Evolutionary conservation across 495 filamentous ascomycete species (phyloP).

Genomic region (Hypomontagnella submonticulosa): DNA sequence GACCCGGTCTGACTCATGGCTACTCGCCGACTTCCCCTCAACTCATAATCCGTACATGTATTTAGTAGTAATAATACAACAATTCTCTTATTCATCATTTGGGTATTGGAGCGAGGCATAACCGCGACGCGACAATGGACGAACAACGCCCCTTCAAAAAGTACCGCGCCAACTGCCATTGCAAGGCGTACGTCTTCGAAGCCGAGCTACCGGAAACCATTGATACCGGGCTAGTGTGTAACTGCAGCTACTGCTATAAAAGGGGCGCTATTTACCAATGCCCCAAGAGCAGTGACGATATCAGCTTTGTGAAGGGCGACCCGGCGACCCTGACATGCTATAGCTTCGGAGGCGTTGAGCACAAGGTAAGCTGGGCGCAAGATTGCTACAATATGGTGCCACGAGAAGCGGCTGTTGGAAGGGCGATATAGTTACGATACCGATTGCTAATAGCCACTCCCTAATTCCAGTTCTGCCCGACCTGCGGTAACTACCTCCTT

Average conservation of each 20-base stretch:
- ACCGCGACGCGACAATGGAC: constrained; percentile 6
- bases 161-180: constrained; percentile 51
- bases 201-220: constrained; percentile 24
- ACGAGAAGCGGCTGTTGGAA: no score
- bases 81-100: neutral
- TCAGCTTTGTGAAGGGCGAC: constrained; percentile 42
- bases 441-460: neutral
- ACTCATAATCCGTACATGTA: no score
- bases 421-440: no score
- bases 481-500: constrained; percentile 35
- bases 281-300: constrained; percentile 19
- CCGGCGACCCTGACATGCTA: constrained; percentile 29
- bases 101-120: neutral
- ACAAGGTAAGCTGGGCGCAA: constrained; percentile 27
- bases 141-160: constrained; percentile 14
- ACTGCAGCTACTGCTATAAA: constrained; percentile 45
- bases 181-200: constrained; percentile 46
- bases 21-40: neutral
- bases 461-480: constrained; percentile 35
- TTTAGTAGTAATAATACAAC: no score
- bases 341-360: constrained; percentile 27
- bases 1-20: neutral
- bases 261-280: constrained; percentile 33
- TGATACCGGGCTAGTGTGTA: constrained; percentile 24
- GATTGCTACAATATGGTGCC: neutral